Evolutionary conservation across 108 stramenopile genomes (phyloP).

Genomic region (Schizochytrium sp.): DNA sequence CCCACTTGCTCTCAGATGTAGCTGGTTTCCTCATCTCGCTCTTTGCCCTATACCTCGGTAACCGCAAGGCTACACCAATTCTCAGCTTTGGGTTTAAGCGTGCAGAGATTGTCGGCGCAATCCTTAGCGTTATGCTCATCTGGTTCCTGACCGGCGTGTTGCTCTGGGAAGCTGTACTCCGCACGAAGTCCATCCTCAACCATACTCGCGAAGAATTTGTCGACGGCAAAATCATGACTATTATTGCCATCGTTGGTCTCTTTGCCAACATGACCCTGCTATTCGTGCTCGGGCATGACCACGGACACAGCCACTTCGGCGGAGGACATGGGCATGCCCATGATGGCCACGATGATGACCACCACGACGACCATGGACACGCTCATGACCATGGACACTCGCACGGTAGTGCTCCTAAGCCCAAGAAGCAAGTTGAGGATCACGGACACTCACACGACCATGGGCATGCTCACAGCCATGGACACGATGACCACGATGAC

Average conservation of each 20-base stretch:
- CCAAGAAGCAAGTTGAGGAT: neutral
- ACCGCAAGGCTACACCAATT: slow-evolving; percentile 81
- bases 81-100: slow-evolving; percentile 90
- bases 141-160: slow-evolving; percentile 82
- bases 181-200: slow-evolving; percentile 63
- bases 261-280: slow-evolving; percentile 89
- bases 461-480: slow-evolving; percentile 67
- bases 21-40: slow-evolving; percentile 67
- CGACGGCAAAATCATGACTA: slow-evolving; percentile 88
- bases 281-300: slow-evolving; percentile 83
- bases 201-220: slow-evolving; percentile 71
- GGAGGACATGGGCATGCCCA: slow-evolving; percentile 65
- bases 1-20: slow-evolving; percentile 76
- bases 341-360: slow-evolving; percentile 43
- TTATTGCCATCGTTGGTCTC: slow-evolving; percentile 88
- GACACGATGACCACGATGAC: slow-evolving; percentile 66
- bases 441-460: neutral
- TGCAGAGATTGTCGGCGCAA: slow-evolving; percentile 90
- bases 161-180: slow-evolving; percentile 80
- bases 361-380: slow-evolving; percentile 70
- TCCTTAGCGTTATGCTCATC: slow-evolving; percentile 86
- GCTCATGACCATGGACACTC: slow-evolving; percentile 64
- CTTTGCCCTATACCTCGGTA: slow-evolving; percentile 83
- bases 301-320: slow-evolving; percentile 82
- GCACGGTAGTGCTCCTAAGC: neutral